Conservation (phyloP, 2,329 filamentous ascomycete species). For the Aureobasidium sp. region DNA sequence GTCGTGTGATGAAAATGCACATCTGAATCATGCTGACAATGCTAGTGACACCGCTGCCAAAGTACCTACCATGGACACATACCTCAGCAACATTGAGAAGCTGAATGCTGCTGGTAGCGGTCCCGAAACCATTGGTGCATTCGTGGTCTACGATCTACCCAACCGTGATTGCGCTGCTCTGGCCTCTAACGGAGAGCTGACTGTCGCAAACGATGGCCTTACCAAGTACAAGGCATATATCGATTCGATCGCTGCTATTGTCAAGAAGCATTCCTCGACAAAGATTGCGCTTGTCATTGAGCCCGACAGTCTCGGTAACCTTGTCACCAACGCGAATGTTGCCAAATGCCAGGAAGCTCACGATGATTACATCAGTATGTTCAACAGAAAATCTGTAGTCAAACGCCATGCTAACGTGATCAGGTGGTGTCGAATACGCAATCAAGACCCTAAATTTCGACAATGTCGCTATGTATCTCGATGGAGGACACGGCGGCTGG, state of each 20-base stretch:
- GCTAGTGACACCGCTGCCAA: slow-evolving; percentile 34
- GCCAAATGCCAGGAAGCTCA: slow-evolving; percentile 49
- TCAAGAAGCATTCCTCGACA: slow-evolving; percentile 49
- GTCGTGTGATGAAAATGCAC: not conserved
- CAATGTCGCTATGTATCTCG: slow-evolving; percentile 59
- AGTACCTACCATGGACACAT: slow-evolving; percentile 35
- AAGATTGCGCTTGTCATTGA: slow-evolving; percentile 48
- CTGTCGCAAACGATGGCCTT: slow-evolving; percentile 46
- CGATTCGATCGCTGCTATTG: slow-evolving; percentile 42
- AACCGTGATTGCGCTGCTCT: slow-evolving; percentile 58
- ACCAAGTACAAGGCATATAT: slow-evolving; percentile 40
- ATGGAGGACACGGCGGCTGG: slow-evolving; percentile 59
- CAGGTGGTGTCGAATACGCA: slow-evolving; percentile 47
- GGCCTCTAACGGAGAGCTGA: slow-evolving; percentile 57
- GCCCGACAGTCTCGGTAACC: slow-evolving; percentile 56
- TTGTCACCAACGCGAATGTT: slow-evolving; percentile 54
- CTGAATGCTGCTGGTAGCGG: slow-evolving; percentile 42
- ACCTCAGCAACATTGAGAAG: slow-evolving; percentile 41
- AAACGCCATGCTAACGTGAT: not conserved
- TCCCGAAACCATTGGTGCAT: slow-evolving; percentile 41
- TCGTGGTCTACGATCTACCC: slow-evolving; percentile 58
- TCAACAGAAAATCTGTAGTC: no score
- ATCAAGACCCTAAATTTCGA: slow-evolving; percentile 50
- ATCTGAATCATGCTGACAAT: not conserved
- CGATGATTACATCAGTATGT: slow-evolving; percentile 45